Evolutionary conservation across 73 alveolate species (phyloP), one percentile per base, ranked within the genome.

Genomic region (Uronychia setigera): DNA sequence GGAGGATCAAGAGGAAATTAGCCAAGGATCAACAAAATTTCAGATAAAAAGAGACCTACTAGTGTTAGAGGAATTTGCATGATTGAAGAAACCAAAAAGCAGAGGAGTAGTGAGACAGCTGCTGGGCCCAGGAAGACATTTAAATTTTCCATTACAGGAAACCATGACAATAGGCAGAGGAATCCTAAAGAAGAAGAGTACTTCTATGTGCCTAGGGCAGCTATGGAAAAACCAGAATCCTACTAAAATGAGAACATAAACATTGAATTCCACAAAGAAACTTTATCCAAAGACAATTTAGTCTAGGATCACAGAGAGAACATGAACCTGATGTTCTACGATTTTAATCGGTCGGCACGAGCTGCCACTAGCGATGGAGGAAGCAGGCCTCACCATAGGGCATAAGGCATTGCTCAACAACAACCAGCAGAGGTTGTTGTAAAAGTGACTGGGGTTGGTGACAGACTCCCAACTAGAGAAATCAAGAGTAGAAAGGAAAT

Each of bases 401-500:
- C 14, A 67, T 67, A 5, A 67, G 26, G n/a, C 5, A 46, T 5
- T 19, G 67, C 5, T 11, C n/a, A 76, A 76, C 59, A 1, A 28
- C n/a, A 28, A 76, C 32, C 59, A 31, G n/a, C n/a, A 76, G 46
- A 76, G 31, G 27, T 26, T 28, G 81, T 9, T 30, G 81, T 46
- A 19, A 46, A 46, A 19, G n/a, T 19, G 5, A 46, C 67, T 46
- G 67, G 19, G 35, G 31, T 76, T 30, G 29, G 81, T 1, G 81
- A 76, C 59, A 76, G 81, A 31, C 32, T 76, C 59, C 81, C 81
- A 1, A 76, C 81, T 5, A 26, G 81, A 28, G 81, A 31, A 9
- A 5, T 32, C n/a, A 76, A 76, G 32, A 29, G 59, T 30, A 76
- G 81, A 76, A 32, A 76, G n/a, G 81, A 46, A 19, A 46, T 46